These are phyloP conservation scores for Dryas alaskensis DNA, from an alignment of 306 rosid genomes.

Conservation along the genomic window DNA sequence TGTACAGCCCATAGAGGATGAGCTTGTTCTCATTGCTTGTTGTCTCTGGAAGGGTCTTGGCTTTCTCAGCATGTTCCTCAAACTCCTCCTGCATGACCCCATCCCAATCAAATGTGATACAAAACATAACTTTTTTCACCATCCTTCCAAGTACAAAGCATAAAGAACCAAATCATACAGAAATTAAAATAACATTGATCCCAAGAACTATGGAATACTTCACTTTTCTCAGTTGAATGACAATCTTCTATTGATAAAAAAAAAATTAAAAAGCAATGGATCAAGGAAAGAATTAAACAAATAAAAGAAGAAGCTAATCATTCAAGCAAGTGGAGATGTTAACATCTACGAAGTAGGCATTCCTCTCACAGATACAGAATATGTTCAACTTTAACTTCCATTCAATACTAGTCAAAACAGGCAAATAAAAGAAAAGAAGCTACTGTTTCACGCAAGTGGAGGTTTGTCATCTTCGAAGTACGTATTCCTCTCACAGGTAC, in stretches of 20 bases:
- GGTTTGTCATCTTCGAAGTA: not conserved
- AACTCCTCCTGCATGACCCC: slow-evolving; percentile 78
- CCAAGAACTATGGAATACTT: not conserved
- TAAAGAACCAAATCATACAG: not conserved
- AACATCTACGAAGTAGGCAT: not conserved
- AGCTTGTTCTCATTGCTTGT: slow-evolving; percentile 72
- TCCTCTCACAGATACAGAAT: not conserved
- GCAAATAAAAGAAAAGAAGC: not conserved
- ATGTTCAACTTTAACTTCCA: not conserved
- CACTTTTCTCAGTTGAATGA: not conserved
- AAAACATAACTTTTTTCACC: not conserved
- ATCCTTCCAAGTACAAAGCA: not conserved
- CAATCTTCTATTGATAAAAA: not conserved
- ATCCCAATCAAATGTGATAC: not conserved
- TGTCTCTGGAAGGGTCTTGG: slow-evolving; percentile 61
- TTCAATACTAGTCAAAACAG: not conserved
- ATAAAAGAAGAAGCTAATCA: not conserved
- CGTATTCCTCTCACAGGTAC: not conserved
- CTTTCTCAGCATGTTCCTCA: slow-evolving; percentile 80
- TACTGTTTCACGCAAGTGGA: not conserved
- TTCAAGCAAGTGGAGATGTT: not conserved
- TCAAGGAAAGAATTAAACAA: not conserved
- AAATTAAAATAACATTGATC: not conserved
- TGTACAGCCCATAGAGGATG: slow-evolving; percentile 83
- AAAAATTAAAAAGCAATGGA: not conserved